Percentiles rank a stretch among this genome's conserved stretches.
These are phyloP conservation scores for Podila epicladia DNA, from an alignment of 192 early-diverging fungal genomes.

Conservation along the genomic window DNA sequence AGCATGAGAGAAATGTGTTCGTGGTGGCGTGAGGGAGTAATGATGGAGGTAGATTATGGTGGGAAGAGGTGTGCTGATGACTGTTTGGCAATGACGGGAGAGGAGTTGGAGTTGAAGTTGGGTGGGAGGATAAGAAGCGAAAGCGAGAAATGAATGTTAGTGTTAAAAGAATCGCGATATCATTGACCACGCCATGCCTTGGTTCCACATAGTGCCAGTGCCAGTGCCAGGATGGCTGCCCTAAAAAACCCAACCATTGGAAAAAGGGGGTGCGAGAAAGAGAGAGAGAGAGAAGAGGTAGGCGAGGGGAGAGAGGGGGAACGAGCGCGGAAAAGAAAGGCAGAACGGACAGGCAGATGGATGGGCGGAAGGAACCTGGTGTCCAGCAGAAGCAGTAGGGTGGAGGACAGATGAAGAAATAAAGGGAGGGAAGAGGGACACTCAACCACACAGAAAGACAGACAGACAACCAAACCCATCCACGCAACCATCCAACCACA, in stretches of 20 bases:
- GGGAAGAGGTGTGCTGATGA: background rate
- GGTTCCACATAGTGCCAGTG: too few relatives aligned
- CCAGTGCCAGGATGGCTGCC: slow-evolving; percentile 2
- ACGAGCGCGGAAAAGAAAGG: background rate
- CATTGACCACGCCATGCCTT: too few relatives aligned
- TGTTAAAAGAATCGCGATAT: background rate
- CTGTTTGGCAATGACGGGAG: background rate
- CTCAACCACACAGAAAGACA: too few relatives aligned
- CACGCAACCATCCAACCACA: too few relatives aligned
- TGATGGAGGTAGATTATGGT: background rate
- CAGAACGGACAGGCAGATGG: background rate
- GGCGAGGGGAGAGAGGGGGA: background rate
- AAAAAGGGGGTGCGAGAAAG: background rate
- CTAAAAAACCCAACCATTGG: background rate
- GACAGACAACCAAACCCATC: too few relatives aligned
- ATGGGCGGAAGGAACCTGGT: background rate
- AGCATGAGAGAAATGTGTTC: slow-evolving; percentile 8
- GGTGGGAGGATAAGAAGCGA: background rate
- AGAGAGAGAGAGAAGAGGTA: background rate
- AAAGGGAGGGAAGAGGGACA: too few relatives aligned
- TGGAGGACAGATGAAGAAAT: background rate
- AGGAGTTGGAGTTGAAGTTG: slow-evolving; percentile 1
- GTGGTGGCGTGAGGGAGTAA: background rate
- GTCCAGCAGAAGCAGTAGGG: background rate
- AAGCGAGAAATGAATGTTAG: background rate